phyloP scores from a whole-genome alignment of 768 basidiomycete species.

The Termitomyces titanicus region DNA sequence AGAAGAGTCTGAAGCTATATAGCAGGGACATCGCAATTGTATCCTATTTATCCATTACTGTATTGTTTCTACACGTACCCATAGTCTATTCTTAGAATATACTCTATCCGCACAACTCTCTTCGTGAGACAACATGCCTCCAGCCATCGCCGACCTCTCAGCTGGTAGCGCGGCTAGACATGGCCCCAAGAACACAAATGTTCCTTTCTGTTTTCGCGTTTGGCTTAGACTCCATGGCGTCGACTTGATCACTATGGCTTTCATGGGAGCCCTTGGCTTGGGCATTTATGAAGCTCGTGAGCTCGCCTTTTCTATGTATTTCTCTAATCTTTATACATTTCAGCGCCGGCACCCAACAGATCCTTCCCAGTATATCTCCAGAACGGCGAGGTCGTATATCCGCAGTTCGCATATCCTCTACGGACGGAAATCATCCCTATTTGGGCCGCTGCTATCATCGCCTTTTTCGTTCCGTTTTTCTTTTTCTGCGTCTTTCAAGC shows the following conservation, averaged over 20 bases:
- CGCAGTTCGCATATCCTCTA: slow-evolving; percentile 47
- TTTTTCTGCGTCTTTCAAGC: slow-evolving; percentile 55
- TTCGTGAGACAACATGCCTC: neutral
- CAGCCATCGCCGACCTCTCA: neutral
- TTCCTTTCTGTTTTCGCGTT: slow-evolving; percentile 28
- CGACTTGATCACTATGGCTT: slow-evolving; percentile 52
- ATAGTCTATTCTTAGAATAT: slow-evolving; percentile 2
- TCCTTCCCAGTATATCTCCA: slow-evolving; percentile 42
- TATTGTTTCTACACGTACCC: neutral
- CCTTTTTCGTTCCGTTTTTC: slow-evolving; percentile 52
- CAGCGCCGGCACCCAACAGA: slow-evolving; percentile 40
- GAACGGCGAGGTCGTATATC: slow-evolving; percentile 48
- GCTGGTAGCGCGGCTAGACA: neutral
- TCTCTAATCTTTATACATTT: neutral
- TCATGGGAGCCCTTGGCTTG: slow-evolving; percentile 52
- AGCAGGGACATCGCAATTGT: slow-evolving; percentile 6
- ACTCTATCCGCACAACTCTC: neutral
- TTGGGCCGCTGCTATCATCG: slow-evolving; percentile 47
- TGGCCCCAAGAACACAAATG: neutral
- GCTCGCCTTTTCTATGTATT: slow-evolving; percentile 1
- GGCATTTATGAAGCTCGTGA: slow-evolving; percentile 50
- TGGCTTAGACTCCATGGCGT: slow-evolving; percentile 47
- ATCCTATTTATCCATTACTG: neutral
- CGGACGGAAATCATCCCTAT: slow-evolving; percentile 53
- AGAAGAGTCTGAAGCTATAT: slow-evolving; percentile 7